Evolutionary conservation across 306 rosid genomes (phyloP).

Genomic region (Pyrus pyrifolia): DNA sequence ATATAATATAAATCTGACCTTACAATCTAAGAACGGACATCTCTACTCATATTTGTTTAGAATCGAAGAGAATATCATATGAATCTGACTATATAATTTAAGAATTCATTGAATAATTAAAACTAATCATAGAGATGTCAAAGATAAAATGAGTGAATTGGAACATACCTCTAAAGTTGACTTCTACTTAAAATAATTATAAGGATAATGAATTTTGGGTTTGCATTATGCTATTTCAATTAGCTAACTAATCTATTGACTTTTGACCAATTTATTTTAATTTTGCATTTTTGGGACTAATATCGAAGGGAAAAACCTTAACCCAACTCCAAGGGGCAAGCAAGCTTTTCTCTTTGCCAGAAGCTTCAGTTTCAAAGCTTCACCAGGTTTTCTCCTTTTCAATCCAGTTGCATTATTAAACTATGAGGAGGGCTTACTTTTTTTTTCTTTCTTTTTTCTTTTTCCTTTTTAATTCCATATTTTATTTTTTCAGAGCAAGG

Average conservation of each 20-base stretch:
- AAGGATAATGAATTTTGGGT: not conserved
- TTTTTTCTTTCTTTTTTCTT: not conserved
- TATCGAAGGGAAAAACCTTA: conserved; percentile 16
- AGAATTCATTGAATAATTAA: not conserved
- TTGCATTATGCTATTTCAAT: not conserved
- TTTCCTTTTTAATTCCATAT: not conserved
- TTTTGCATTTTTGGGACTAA: not conserved
- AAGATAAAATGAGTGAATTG: not conserved
- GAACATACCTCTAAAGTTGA: not conserved
- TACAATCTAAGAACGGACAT: no score
- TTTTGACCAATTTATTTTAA: not conserved
- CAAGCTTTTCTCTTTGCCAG: not conserved
- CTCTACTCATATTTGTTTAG: no score
- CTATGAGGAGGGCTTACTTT: not conserved
- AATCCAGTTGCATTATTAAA: not conserved
- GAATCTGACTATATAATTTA: not conserved
- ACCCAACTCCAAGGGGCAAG: conserved; percentile 11
- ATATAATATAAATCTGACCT: not conserved
- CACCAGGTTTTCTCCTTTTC: not conserved
- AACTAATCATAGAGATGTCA: not conserved
- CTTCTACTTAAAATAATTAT: not conserved
- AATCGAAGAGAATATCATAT: no score
- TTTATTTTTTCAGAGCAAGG: not conserved
- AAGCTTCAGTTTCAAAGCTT: not conserved
- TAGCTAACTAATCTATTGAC: not conserved